phyloP scores from a whole-genome alignment of 73 alveolate genomes.

The Effrenium voratum region DNA sequence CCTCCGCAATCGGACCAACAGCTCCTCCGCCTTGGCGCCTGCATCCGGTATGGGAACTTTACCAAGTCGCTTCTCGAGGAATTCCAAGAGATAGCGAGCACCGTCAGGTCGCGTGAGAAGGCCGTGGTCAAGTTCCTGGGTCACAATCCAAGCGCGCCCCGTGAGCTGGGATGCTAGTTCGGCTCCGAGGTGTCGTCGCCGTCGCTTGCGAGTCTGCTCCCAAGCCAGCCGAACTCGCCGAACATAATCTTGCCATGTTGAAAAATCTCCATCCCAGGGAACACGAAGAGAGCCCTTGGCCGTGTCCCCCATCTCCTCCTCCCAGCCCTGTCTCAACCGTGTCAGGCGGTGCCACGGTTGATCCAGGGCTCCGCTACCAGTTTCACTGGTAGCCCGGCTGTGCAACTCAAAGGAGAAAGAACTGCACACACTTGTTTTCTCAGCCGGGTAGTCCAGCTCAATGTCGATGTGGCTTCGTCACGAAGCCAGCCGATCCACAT shows the following conservation, averaged over 20 bases:
- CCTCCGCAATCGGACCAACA: neutral
- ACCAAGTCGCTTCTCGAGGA: neutral
- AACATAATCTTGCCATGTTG: slow-evolving; percentile 5
- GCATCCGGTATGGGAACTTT: slow-evolving; percentile 11
- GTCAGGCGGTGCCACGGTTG: neutral
- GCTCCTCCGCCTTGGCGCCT: slow-evolving; percentile 14
- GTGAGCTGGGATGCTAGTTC: neutral
- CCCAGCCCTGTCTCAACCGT: neutral
- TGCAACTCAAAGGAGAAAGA: neutral
- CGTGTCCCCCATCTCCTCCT: neutral
- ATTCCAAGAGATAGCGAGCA: neutral
- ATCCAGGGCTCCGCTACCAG: neutral
- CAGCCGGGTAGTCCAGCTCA: too few species aligned
- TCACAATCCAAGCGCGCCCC: slow-evolving; percentile 32
- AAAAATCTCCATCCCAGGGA: slow-evolving; percentile 31
- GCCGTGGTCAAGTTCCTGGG: slow-evolving; percentile 2
- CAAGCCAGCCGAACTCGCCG: slow-evolving; percentile 7
- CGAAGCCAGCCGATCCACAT: too few species aligned
- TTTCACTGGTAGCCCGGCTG: neutral
- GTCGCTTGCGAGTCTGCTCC: neutral
- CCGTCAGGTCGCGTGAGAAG: neutral
- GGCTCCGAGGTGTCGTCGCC: neutral
- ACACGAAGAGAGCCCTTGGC: neutral
- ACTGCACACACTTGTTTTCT: too few species aligned
- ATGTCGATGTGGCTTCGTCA: too few species aligned